Conservation (phyloP, 306 rosid species). For the Alnus glutinosa region DNA sequence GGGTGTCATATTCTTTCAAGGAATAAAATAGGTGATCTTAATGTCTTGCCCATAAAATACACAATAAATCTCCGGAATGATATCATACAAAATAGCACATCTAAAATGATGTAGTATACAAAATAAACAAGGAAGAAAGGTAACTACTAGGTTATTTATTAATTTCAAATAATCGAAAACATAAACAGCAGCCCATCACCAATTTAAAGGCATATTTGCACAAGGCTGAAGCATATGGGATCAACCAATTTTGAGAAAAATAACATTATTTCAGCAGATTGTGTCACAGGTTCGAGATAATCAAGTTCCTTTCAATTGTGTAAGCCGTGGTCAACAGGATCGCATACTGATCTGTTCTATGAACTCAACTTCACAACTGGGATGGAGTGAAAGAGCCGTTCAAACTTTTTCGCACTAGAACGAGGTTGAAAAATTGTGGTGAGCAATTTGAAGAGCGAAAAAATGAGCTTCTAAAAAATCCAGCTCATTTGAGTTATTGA, state of each 20-base stretch:
- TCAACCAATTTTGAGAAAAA: not conserved
- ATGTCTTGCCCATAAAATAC: too few species aligned
- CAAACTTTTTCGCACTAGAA: not conserved
- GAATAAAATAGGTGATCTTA: too few species aligned
- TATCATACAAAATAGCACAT: too few species aligned
- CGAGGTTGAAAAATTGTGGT: not conserved
- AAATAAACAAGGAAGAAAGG: not conserved
- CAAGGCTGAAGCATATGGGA: not conserved
- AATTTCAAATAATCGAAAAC: not conserved
- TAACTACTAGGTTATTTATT: not conserved
- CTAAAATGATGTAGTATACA: not conserved
- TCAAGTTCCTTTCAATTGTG: not conserved
- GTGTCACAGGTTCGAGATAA: not conserved
- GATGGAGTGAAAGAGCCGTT: not conserved
- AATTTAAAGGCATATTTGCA: not conserved
- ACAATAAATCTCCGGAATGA: too few species aligned
- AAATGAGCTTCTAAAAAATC: slow-evolving; percentile 15
- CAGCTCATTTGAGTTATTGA: slow-evolving; percentile 18
- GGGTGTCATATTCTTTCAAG: too few species aligned
- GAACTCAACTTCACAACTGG: not conserved
- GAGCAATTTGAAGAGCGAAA: not conserved
- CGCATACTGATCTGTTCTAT: not conserved
- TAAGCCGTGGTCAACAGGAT: not conserved
- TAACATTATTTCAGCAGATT: slow-evolving; percentile 22
- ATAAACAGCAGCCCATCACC: not conserved